Conservation (phyloP, 2,329 filamentous ascomycete species). For the Pseudovirgaria hyperparasitica region DNA sequence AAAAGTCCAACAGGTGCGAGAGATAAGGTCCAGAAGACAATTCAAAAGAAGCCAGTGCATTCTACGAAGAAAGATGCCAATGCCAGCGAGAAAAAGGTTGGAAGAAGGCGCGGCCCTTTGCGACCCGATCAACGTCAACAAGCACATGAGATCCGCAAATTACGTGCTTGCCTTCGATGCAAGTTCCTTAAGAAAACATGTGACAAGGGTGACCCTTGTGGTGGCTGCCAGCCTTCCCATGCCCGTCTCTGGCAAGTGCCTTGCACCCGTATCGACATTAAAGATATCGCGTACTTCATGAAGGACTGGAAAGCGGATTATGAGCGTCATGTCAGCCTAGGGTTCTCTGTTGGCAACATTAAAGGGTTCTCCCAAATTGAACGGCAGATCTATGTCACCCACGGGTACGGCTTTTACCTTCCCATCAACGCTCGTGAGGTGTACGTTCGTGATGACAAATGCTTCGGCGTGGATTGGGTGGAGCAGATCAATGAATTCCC, state of each 20-base stretch:
- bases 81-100: slow-evolving; percentile 75
- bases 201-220: slow-evolving; percentile 93
- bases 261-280: slow-evolving; percentile 96
- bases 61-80: slow-evolving; percentile 61
- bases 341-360: slow-evolving; percentile 88
- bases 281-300: slow-evolving; percentile 97
- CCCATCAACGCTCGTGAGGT: slow-evolving; percentile 91
- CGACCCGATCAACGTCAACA: slow-evolving; percentile 91
- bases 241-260: slow-evolving; percentile 94
- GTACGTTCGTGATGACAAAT: slow-evolving; percentile 80
- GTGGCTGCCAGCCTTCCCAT: slow-evolving; percentile 89
- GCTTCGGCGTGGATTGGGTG: slow-evolving; percentile 88
- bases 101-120: slow-evolving; percentile 77
- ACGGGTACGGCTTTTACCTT: slow-evolving; percentile 87
- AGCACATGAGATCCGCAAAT: slow-evolving; percentile 90
- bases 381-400: slow-evolving; percentile 76
- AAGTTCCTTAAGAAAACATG: slow-evolving; percentile 99
- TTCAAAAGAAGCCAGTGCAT: slow-evolving; percentile 59
- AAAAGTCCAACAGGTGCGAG: slow-evolving; percentile 48
- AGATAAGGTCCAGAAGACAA: slow-evolving; percentile 70
- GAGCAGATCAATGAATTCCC: slow-evolving; percentile 67
- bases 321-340: slow-evolving; percentile 74
- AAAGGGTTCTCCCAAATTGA: slow-evolving; percentile 62
- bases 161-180: slow-evolving; percentile 86
- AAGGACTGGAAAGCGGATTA: slow-evolving; percentile 99